These are phyloP conservation scores for Cordyceps militaris DNA, from an alignment of 2,329 filamentous ascomycete species.

Conservation along the genomic window DNA sequence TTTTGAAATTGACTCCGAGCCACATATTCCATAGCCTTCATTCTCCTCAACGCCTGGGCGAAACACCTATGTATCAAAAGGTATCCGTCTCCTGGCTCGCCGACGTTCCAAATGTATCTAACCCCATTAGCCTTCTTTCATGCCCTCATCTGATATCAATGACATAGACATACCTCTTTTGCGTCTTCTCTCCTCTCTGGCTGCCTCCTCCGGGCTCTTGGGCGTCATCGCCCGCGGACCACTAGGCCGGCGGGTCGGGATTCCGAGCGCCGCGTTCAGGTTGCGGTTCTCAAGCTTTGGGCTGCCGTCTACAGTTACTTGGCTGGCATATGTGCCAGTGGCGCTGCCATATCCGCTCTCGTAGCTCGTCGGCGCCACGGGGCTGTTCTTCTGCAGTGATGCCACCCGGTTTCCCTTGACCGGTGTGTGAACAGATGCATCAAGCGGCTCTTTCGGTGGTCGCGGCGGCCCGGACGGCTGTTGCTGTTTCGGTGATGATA, in stretches of 20 bases:
- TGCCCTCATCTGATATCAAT: background rate
- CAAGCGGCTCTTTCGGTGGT: constrained; percentile 57
- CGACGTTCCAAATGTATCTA: constrained; percentile 48
- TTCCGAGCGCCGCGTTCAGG: constrained; percentile 44
- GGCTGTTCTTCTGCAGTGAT: constrained; percentile 47
- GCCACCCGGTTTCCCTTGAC: constrained; percentile 40
- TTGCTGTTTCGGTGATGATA: constrained; percentile 33
- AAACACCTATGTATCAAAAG: constrained; percentile 31
- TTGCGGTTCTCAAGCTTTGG: constrained; percentile 52
- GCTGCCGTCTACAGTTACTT: constrained; percentile 41
- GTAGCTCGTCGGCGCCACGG: constrained; percentile 48
- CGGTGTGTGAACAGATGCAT: constrained; percentile 36
- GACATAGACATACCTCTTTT: constrained; percentile 51
- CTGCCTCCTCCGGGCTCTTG: constrained; percentile 41
- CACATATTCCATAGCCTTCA: background rate
- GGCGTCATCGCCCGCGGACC: constrained; percentile 57
- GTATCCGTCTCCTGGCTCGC: constrained; percentile 48
- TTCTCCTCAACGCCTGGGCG: background rate
- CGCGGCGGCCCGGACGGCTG: constrained; percentile 42
- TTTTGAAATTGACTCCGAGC: background rate
- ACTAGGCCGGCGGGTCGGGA: constrained; percentile 47
- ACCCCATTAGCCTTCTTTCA: constrained; percentile 12
- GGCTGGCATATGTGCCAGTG: constrained; percentile 40
- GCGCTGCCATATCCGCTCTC: constrained; percentile 48
- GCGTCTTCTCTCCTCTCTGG: constrained; percentile 41